phyloP scores from a whole-genome alignment of 352 stramenopile genomes.

The Phytophthora nicotianae region DNA sequence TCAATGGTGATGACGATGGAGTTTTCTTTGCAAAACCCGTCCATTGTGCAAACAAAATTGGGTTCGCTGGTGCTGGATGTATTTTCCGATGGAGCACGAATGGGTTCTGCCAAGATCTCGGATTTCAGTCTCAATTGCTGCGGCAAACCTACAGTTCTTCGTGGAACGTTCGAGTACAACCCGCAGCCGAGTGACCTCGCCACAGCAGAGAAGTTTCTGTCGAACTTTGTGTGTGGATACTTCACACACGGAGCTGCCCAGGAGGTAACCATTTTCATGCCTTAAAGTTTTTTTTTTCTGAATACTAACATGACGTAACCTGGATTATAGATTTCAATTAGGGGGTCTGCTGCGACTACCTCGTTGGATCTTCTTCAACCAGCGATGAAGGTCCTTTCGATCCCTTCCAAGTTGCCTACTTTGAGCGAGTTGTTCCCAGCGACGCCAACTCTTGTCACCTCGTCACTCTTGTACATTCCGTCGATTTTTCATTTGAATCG shows the following conservation, averaged over 20 bases:
- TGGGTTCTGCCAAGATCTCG: slow-evolving; percentile 65
- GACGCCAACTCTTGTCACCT: slow-evolving; percentile 75
- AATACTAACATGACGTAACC: slow-evolving; percentile 4
- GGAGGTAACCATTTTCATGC: slow-evolving; percentile 41
- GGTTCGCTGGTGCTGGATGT: slow-evolving; percentile 63
- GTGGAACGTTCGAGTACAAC: slow-evolving; percentile 65
- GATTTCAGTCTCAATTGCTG: slow-evolving; percentile 79
- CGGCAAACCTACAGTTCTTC: slow-evolving; percentile 53
- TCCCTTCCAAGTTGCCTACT: slow-evolving; percentile 64
- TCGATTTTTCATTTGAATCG: slow-evolving; percentile 71
- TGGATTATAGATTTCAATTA: slow-evolving; percentile 62
- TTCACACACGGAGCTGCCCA: slow-evolving; percentile 72
- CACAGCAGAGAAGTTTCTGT: slow-evolving; percentile 66
- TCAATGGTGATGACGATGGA: slow-evolving; percentile 72
- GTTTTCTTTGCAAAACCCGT: slow-evolving; percentile 76
- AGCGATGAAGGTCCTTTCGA: slow-evolving; percentile 56
- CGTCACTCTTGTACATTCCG: slow-evolving; percentile 75
- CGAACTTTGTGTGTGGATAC: slow-evolving; percentile 84
- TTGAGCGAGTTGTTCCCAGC: slow-evolving; percentile 68
- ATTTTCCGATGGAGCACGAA: slow-evolving; percentile 42
- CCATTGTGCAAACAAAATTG: slow-evolving; percentile 64
- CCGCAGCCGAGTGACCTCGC: slow-evolving; percentile 37
- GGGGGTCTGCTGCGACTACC: slow-evolving; percentile 57
- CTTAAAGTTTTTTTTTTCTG: neutral
- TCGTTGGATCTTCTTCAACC: slow-evolving; percentile 66